These are phyloP conservation scores for Trypanosoma mega DNA, from an alignment of 208 protist species.

Conservation along the genomic window DNA sequence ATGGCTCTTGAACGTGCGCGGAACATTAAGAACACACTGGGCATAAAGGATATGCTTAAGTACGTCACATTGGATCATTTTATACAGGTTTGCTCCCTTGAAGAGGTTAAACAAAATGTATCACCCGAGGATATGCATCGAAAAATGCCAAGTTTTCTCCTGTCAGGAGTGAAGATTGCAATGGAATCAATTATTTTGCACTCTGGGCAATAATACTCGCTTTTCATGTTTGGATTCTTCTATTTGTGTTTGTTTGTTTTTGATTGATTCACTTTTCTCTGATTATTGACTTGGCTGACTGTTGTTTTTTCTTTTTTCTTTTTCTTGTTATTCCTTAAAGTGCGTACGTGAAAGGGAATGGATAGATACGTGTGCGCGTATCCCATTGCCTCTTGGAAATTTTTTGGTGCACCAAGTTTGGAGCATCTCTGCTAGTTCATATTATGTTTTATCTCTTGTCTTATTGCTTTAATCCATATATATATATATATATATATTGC, in stretches of 20 bases:
- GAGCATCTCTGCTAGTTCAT: too few relatives aligned
- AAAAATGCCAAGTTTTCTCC: constrained; percentile 7
- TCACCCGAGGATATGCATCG: constrained; percentile 29
- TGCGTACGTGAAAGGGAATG: neutral
- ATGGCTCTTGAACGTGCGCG: constrained; percentile 30
- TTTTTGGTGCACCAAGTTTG: too few relatives aligned
- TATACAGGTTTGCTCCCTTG: constrained; percentile 47
- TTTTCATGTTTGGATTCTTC: neutral
- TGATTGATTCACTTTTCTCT: too few relatives aligned
- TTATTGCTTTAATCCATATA: neutral
- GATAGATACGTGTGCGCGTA: too few relatives aligned
- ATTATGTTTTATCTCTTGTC: neutral
- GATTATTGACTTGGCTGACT: too few relatives aligned
- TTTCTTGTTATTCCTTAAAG: constrained; percentile 16
- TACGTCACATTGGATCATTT: constrained; percentile 53
- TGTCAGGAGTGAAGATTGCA: neutral
- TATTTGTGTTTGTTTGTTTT: neutral
- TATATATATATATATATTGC: too few relatives aligned
- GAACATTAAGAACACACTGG: constrained; percentile 67
- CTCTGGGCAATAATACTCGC: neutral
- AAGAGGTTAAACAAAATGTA: constrained; percentile 42
- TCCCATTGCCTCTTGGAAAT: too few relatives aligned
- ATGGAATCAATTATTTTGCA: constrained; percentile 5
- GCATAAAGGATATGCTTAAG: constrained; percentile 41
- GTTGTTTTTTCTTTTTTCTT: constrained; percentile 12